phyloP scores from a whole-genome alignment of 2,329 filamentous ascomycete species.

The Colletotrichum sp. region DNA sequence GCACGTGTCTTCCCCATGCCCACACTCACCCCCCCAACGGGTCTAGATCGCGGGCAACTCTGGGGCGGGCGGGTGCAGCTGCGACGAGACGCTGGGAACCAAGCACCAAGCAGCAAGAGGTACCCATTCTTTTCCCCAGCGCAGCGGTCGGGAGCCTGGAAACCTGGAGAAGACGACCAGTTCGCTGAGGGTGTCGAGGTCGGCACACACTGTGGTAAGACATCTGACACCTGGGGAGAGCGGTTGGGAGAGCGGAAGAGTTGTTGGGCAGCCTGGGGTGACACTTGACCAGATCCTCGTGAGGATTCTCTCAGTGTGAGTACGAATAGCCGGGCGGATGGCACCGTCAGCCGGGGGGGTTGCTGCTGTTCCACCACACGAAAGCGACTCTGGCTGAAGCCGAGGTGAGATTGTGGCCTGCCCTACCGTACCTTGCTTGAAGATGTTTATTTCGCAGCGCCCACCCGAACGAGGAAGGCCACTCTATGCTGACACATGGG shows the following conservation, averaged over 20 bases:
- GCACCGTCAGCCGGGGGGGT: constrained; percentile 7
- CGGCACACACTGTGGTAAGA: constrained; percentile 5
- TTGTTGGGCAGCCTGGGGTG: constrained; percentile 11
- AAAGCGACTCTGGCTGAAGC: not conserved
- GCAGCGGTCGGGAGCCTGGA: not conserved
- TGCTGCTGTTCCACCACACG: constrained; percentile 3
- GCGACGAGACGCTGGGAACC: not conserved
- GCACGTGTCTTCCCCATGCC: constrained; percentile 5
- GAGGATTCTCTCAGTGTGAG: not conserved
- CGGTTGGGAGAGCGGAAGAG: not conserved
- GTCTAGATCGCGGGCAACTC: constrained; percentile 7
- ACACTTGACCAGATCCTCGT: constrained; percentile 19
- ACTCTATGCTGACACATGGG: not conserved
- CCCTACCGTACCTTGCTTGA: constrained; percentile 15
- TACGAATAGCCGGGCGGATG: constrained; percentile 2
- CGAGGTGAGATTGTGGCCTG: constrained; percentile 8
- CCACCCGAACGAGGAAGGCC: not conserved
- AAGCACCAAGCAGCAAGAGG: not conserved
- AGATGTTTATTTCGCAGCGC: not conserved
- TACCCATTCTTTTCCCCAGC: constrained; percentile 1
- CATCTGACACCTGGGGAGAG: constrained; percentile 4
- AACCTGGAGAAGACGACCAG: not conserved
- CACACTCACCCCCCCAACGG: not conserved
- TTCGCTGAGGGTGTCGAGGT: constrained; percentile 6
- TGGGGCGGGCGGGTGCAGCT: not conserved